A percentile compares a stretch with the other conserved stretches of the same genome.
Evolutionary conservation across 2,329 filamentous ascomycete genomes (phyloP).

Genomic region (Talaromyces albobiverticillius): DNA sequence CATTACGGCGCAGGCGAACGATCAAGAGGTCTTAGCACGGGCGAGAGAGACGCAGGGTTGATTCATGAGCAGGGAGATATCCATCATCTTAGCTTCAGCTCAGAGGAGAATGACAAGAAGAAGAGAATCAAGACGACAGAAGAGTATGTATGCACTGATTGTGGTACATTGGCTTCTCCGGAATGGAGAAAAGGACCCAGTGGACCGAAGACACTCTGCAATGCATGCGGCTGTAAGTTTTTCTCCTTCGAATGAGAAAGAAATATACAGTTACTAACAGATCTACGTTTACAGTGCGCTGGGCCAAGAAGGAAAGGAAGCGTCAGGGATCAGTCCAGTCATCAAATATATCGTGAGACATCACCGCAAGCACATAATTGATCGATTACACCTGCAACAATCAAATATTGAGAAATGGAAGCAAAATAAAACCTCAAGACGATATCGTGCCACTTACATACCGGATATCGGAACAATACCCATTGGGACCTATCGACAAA

Average conservation of each 20-base stretch:
- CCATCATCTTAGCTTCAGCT: constrained; percentile 58
- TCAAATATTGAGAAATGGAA: too few relatives aligned
- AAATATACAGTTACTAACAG: not conserved
- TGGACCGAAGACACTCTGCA: constrained; percentile 91
- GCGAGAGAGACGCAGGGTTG: constrained; percentile 73
- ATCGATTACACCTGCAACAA: too few relatives aligned
- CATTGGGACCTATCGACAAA: too few relatives aligned
- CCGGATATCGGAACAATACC: too few relatives aligned
- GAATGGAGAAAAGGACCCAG: constrained; percentile 95
- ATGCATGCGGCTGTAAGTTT: constrained; percentile 78
- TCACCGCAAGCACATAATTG: too few relatives aligned
- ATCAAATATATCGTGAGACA: constrained; percentile 2
- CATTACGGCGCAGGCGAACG: constrained; percentile 86
- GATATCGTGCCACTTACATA: too few relatives aligned
- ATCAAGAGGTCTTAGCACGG: constrained; percentile 82
- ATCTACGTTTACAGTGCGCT: constrained; percentile 45
- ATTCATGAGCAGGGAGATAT: constrained; percentile 85
- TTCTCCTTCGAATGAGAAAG: not conserved
- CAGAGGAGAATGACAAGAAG: constrained; percentile 66
- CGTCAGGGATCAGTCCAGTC: constrained; percentile 24
- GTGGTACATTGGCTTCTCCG: constrained; percentile 88
- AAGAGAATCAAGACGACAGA: constrained; percentile 73
- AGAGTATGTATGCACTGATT: constrained; percentile 95
- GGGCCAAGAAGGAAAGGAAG: constrained; percentile 76
- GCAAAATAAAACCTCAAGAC: too few relatives aligned